These are phyloP conservation scores for Chlamydomonas sp. DNA, from an alignment of 139 green algal genomes.

Conservation along the genomic window DNA sequence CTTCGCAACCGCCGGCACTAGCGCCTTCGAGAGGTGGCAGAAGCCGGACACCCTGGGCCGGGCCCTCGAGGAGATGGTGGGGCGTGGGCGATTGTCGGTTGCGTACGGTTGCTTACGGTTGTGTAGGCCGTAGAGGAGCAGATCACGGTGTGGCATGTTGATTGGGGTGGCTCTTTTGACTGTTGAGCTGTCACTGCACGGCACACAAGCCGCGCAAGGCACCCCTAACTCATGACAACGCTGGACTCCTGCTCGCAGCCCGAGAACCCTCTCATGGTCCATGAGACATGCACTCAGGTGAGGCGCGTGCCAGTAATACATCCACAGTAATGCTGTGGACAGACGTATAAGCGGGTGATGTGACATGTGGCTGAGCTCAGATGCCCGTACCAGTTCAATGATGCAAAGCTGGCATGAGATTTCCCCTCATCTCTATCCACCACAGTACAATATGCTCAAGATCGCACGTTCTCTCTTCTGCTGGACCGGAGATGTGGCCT, in stretches of 20 bases:
- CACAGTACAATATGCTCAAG: constrained; percentile 77
- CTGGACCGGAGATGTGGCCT: constrained; percentile 52
- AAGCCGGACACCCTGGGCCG: constrained; percentile 32
- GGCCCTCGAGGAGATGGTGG: neutral
- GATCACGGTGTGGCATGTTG: neutral
- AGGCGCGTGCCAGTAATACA: neutral
- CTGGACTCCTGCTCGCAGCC: neutral
- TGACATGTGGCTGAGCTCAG: too few species aligned
- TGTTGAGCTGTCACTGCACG: neutral
- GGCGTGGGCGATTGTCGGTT: neutral
- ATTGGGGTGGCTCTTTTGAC: constrained; percentile 8
- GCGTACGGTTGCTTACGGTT: too few species aligned
- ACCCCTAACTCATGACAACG: neutral
- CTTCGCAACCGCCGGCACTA: constrained; percentile 58
- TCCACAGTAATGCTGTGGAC: neutral
- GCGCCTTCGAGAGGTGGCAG: constrained; percentile 64
- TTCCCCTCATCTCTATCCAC: too few species aligned
- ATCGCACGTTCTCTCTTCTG: constrained; percentile 62
- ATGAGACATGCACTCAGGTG: constrained; percentile 65
- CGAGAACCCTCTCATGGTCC: constrained; percentile 34
- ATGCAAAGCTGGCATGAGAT: too few species aligned
- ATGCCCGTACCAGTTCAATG: too few species aligned
- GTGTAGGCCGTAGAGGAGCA: neutral
- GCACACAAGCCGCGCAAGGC: too few species aligned
- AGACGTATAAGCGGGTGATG: too few species aligned